Evolutionary conservation across 1,284 basidiomycete genomes (phyloP).

Genomic region (Blastosporella zonata): DNA sequence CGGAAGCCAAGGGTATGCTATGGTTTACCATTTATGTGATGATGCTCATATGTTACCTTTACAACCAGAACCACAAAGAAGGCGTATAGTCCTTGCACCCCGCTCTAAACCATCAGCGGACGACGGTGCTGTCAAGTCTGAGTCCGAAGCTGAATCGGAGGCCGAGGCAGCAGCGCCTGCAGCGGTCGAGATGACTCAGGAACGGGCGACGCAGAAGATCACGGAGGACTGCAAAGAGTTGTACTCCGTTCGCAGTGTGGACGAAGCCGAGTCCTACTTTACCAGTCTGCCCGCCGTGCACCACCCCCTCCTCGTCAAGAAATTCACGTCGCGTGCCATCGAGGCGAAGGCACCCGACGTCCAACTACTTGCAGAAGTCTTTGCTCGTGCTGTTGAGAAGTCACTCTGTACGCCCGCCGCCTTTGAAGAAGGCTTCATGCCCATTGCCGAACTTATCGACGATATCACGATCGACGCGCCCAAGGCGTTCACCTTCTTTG

Average conservation of each 20-base stretch:
- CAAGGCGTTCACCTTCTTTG: conserved; percentile 78
- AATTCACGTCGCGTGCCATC: conserved; percentile 67
- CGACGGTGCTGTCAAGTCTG: conserved; percentile 35
- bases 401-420: conserved; percentile 50
- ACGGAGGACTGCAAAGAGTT: conserved; percentile 77
- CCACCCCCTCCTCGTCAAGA: conserved; percentile 68
- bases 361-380: conserved; percentile 69
- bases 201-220: conserved; percentile 76
- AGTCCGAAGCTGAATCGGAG: conserved; percentile 51
- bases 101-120: conserved; percentile 40
- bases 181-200: conserved; percentile 58
- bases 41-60: conserved; percentile 22
- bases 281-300: conserved; percentile 63
- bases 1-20: conserved; percentile 41
- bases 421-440: conserved; percentile 68
- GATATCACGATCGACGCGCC: conserved; percentile 90
- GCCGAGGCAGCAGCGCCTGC: conserved; percentile 26
- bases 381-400: conserved; percentile 55
- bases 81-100: conserved; percentile 65
- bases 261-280: conserved; percentile 87
- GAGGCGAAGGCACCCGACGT: conserved; percentile 87
- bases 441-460: conserved; percentile 74
- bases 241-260: conserved; percentile 73
- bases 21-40: neutral
- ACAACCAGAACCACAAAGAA: conserved; percentile 54